phyloP scores from a whole-genome alignment of 768 basidiomycete genomes.

The Pulveroboletus sp. region DNA sequence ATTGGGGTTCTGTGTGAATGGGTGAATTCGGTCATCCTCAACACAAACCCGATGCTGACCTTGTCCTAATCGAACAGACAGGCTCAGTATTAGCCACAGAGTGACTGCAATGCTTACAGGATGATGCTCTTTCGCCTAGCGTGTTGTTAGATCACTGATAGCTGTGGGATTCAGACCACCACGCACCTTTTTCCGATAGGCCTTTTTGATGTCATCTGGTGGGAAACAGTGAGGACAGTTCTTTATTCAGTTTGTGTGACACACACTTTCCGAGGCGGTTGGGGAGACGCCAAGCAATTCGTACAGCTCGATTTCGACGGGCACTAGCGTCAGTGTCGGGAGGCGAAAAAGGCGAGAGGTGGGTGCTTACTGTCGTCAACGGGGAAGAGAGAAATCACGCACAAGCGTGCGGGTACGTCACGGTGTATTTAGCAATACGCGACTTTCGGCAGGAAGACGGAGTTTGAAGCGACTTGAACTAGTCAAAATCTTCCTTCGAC shows the following conservation, averaged over 20 bases:
- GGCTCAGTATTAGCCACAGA: neutral
- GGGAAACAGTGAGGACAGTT: constrained; percentile 9
- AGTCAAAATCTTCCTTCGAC: neutral
- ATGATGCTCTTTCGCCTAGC: constrained; percentile 81
- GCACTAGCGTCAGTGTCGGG: constrained; percentile 42
- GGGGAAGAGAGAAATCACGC: constrained; percentile 3
- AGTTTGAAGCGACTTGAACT: constrained; percentile 27
- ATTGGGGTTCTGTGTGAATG: constrained; percentile 66
- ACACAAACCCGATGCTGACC: constrained; percentile 33
- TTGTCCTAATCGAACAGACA: constrained; percentile 53
- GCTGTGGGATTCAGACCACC: constrained; percentile 1
- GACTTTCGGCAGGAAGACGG: constrained; percentile 29
- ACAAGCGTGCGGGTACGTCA: constrained; percentile 11
- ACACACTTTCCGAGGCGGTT: constrained; percentile 66
- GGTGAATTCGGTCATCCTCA: neutral
- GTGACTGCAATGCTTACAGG: constrained; percentile 51
- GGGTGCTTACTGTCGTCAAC: constrained; percentile 26
- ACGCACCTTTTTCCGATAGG: constrained; percentile 86
- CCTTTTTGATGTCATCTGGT: constrained; percentile 85
- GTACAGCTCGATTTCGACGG: constrained; percentile 77
- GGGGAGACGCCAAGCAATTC: constrained; percentile 75
- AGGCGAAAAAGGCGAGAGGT: neutral
- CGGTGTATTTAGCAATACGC: constrained; percentile 30
- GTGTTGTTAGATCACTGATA: constrained; percentile 14
- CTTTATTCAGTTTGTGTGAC: neutral